Evolutionary conservation across 805 yeast species (phyloP).

Genomic region (Suhomyces sp.): DNA sequence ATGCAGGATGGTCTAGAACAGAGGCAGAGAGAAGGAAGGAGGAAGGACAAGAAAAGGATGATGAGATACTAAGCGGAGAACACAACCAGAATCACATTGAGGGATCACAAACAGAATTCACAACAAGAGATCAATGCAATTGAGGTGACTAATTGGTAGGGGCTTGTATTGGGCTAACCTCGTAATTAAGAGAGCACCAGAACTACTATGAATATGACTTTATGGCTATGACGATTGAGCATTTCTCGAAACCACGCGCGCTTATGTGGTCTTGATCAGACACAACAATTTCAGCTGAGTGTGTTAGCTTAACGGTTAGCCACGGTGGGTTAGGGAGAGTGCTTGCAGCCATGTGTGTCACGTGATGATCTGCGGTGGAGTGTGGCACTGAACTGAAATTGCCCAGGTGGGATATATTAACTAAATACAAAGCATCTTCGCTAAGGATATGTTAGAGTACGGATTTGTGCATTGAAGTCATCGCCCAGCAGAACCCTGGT

Average conservation of each 20-base stretch:
- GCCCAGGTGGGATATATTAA: background rate
- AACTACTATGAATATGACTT: no score
- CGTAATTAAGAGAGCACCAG: no score
- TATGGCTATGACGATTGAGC: no score
- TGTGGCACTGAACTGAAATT: background rate
- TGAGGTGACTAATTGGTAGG: background rate
- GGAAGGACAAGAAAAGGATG: background rate
- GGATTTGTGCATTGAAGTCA: background rate
- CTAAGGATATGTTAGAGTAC: background rate
- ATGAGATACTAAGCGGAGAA: no score
- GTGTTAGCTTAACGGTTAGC: no score
- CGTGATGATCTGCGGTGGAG: background rate
- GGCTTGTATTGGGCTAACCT: no score
- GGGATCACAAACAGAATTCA: no score
- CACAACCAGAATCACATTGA: no score
- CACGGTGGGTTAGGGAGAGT: background rate
- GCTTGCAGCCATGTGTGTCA: background rate
- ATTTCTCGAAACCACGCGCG: no score
- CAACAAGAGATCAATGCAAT: background rate
- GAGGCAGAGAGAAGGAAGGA: background rate
- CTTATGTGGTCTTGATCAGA: no score
- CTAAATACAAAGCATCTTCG: background rate
- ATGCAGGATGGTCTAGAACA: background rate
- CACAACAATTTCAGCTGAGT: no score
- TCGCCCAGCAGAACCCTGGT: background rate